These are phyloP conservation scores for Podaxis mareebaensis DNA, from an alignment of 768 basidiomycete species.

Conservation along the genomic window DNA sequence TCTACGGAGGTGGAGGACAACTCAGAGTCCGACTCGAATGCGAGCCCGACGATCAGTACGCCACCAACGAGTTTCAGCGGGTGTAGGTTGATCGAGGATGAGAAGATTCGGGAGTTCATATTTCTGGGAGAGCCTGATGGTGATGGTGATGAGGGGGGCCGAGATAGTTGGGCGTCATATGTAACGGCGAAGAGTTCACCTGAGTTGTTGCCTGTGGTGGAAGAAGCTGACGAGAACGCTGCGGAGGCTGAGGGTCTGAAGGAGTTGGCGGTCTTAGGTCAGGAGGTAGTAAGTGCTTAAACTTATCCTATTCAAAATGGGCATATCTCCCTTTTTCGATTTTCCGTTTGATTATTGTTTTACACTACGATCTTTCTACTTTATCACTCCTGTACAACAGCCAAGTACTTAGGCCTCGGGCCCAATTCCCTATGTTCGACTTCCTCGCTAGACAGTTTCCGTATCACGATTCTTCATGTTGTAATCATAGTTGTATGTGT, in stretches of 20 bases:
- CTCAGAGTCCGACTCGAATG: constrained; percentile 1
- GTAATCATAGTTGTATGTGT: neutral
- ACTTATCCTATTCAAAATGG: neutral
- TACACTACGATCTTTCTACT: constrained; percentile 3
- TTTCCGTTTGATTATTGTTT: neutral
- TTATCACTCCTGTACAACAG: constrained; percentile 3
- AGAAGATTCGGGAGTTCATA: constrained; percentile 19
- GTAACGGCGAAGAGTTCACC: constrained; percentile 36
- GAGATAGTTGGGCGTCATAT: constrained; percentile 36
- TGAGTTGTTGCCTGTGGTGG: constrained; percentile 19
- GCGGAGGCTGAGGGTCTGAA: neutral
- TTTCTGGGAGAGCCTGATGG: neutral
- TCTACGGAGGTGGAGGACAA: neutral
- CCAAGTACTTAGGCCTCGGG: neutral
- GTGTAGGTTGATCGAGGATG: constrained; percentile 1
- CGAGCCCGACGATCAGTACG: constrained; percentile 11
- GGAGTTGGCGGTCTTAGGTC: neutral
- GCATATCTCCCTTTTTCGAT: neutral
- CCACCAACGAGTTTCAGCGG: constrained; percentile 16
- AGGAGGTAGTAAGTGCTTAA: neutral
- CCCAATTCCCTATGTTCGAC: neutral
- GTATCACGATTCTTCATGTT: neutral
- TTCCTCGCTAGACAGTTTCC: neutral
- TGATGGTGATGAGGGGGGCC: constrained; percentile 9
- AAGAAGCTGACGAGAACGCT: constrained; percentile 2